Evolutionary conservation across 163 green algal species (phyloP).

Genomic region (Scenedesmus sp.): DNA sequence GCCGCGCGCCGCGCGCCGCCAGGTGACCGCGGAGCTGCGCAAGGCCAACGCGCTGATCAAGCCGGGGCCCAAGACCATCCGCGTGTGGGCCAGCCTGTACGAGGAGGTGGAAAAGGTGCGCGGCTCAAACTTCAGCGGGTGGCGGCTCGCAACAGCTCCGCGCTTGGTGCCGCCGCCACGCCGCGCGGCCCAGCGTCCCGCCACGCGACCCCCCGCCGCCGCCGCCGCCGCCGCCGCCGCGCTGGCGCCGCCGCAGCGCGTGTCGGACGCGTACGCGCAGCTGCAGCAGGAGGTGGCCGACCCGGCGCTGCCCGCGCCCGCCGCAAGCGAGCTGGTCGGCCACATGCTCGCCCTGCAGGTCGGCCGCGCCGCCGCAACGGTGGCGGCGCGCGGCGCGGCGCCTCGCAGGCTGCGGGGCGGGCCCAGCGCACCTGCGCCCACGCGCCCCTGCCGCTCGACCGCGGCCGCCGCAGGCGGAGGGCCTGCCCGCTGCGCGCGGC

Average conservation of each 20-base stretch:
- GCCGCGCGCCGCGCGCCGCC: too few relatives aligned
- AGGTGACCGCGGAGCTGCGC: constrained; percentile 66
- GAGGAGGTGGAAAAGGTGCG: constrained; percentile 66
- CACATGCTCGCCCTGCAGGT: constrained; percentile 61
- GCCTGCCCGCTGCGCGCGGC: neutral
- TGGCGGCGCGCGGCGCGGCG: too few relatives aligned
- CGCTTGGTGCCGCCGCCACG: too few relatives aligned
- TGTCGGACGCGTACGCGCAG: constrained; percentile 44
- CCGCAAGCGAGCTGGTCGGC: constrained; percentile 49
- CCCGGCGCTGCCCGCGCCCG: constrained; percentile 11
- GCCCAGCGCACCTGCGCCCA: too few relatives aligned
- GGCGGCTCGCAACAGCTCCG: too few relatives aligned
- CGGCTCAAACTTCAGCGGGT: neutral
- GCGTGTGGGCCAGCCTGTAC: constrained; percentile 61
- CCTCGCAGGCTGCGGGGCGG: too few relatives aligned
- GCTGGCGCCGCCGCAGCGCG: constrained; percentile 16
- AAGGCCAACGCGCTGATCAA: constrained; percentile 60
- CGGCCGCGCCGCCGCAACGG: too few relatives aligned
- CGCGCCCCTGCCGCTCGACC: too few relatives aligned
- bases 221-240: too few relatives aligned
- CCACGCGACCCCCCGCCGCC: neutral
- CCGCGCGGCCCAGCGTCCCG: too few relatives aligned
- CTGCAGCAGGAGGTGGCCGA: constrained; percentile 50
- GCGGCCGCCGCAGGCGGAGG: constrained; percentile 2
- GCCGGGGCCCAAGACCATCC: constrained; percentile 16